Conservation (phyloP, 805 yeast genomes). For the Saccharomyces eubayanus region DNA sequence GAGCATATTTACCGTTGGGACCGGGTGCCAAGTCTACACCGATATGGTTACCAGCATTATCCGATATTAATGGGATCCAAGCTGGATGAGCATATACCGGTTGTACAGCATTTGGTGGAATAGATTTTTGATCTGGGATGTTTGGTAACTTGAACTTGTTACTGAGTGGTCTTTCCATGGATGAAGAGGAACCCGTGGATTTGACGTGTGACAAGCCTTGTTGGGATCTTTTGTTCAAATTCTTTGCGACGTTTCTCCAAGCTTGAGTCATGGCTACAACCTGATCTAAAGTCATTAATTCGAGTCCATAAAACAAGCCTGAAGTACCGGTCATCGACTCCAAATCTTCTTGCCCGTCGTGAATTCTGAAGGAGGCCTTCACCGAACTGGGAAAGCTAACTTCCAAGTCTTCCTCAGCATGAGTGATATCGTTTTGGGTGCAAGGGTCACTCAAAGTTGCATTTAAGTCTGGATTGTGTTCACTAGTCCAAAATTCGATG, state of each 20-base stretch:
- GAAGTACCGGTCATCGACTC: constrained; percentile 61
- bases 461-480: constrained; percentile 70
- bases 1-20: constrained; percentile 74
- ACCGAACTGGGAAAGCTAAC: constrained; percentile 73
- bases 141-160: constrained; percentile 35
- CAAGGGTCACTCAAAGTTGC: constrained; percentile 74
- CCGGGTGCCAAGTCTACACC: constrained; percentile 87
- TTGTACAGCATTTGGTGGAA: constrained; percentile 71
- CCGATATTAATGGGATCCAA: constrained; percentile 91
- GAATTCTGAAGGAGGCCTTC: constrained; percentile 66
- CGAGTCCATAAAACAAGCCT: constrained; percentile 75
- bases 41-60: constrained; percentile 82
- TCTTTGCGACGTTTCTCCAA: constrained; percentile 71
- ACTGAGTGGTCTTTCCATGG: not conserved
- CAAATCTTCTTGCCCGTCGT: constrained; percentile 84
- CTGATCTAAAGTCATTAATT: constrained; percentile 72
- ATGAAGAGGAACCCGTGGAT: constrained; percentile 13
- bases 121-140: constrained; percentile 50
- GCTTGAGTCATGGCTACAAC: constrained; percentile 70
- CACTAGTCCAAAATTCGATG: constrained; percentile 73
- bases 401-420: constrained; percentile 75
- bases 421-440: constrained; percentile 68
- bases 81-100: constrained; percentile 75
- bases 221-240: constrained; percentile 27
- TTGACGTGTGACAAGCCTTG: constrained; percentile 9